These are phyloP conservation scores for Phytophthora crassamura DNA, from an alignment of 352 stramenopile genomes.

Conservation along the genomic window DNA sequence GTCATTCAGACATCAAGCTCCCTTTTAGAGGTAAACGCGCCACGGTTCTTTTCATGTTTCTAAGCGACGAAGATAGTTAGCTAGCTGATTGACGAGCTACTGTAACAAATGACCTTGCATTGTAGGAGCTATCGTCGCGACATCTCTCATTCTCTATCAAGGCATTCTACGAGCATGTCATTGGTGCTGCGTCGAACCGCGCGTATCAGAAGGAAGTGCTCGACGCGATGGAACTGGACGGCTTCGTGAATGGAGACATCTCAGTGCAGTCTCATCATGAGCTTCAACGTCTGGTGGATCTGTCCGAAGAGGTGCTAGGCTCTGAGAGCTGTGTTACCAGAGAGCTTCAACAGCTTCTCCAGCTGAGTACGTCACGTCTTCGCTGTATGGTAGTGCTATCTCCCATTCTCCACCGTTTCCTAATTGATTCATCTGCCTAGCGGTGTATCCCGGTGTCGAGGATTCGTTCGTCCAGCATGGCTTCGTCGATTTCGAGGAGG, in stretches of 20 bases:
- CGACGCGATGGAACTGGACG: background rate
- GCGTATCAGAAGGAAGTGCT: slow-evolving; percentile 22
- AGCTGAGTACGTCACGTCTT: slow-evolving; percentile 27
- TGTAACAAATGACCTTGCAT: background rate
- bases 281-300: slow-evolving; percentile 15
- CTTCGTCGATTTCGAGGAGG: slow-evolving; percentile 33
- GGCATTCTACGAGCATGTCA: slow-evolving; percentile 46
- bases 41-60: background rate
- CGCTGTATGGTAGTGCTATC: background rate
- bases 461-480: slow-evolving; percentile 26
- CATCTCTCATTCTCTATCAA: slow-evolving; percentile 45
- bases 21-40: slow-evolving; percentile 38
- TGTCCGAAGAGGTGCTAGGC: slow-evolving; percentile 26
- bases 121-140: slow-evolving; percentile 45
- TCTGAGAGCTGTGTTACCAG: slow-evolving; percentile 24
- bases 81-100: background rate
- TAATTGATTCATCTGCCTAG: slow-evolving; percentile 4
- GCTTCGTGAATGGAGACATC: background rate
- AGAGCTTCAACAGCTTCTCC: slow-evolving; percentile 32
- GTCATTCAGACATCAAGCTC: slow-evolving; percentile 37
- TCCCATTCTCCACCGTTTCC: slow-evolving; percentile 5
- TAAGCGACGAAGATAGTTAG: too few species aligned
- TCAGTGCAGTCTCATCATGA: slow-evolving; percentile 20
- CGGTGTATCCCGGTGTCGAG: slow-evolving; percentile 31
- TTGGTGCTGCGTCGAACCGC: slow-evolving; percentile 29